Base-by-base conservation (phyloP, 2,329 filamentous ascomycete species). In the Neofusicoccum ribis region DNA sequence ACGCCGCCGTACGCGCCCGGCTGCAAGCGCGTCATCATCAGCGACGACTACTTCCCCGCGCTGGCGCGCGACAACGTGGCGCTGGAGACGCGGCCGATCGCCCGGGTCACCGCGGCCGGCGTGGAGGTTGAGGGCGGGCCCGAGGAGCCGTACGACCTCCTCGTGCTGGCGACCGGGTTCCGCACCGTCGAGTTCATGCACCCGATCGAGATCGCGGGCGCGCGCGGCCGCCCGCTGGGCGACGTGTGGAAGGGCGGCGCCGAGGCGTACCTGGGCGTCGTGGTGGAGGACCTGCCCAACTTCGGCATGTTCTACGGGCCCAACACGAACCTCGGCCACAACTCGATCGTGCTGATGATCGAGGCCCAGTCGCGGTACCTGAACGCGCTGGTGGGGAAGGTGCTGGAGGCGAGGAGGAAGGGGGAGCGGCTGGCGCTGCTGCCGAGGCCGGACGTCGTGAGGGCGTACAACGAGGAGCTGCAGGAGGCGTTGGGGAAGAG, bases 291-390 rank as follows among this genome's bases (percentile, higher is more conserved):
- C 5, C 75, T 86, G 56, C 84, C 84, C 1, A 86, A 86, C 66
- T 86, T 86, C 67, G 83, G 77, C 52, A 84, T 86, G 79, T 77
- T 87, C 58, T 87, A 86, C 71, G 85, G 85, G 0, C 85, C 84
- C 3, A 87, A 86, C 71, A 86, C 83, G 1, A 78, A 78, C 17
- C 76, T 83, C 63, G 85, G 83, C 0, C 83, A 85, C 71, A 86
- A 85, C 67, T 82, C 78, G 63, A 87, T 87, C 69, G 84, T 87
- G 68, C 76, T 87, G n/a, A 88, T 87, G 85, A 86, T 87, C 67
- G 85, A 88, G 70, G 81, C 84, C 2, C 85, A 88, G 69, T 80
- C 77, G 3, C 79, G 82, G 2, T 87, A 87, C 69, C 80, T 87
- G 65, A 84, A 81, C 66, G 77, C 76, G 0, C 68, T 88, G 41